Evolutionary conservation across 108 stramenopile species (phyloP), one percentile per base, ranked within the genome.

Genomic region (Conticribra guillardii): DNA sequence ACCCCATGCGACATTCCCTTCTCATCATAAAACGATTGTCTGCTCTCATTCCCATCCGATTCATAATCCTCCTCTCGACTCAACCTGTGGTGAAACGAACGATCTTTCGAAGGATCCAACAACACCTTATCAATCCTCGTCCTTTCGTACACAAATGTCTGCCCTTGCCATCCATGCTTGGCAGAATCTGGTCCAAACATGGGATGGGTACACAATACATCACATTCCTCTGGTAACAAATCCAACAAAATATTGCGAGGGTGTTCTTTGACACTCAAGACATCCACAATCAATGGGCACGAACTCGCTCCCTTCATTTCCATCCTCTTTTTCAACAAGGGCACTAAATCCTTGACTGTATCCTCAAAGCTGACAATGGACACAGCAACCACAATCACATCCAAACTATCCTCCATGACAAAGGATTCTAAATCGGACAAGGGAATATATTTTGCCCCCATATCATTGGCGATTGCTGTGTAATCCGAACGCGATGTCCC

Each of bases 181-280:
- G 66, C 66, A 0, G 66, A 67, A 55, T 67, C 66, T 2, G 66
- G 66, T 16, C 98, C 99, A 85, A 99, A 99, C 99, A 99, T 99
- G n/a, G 99, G 99, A 85, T 99, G 99, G 9, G 99, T 97, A 69
- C 97, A 97, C 18, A 98, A 69, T 23, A 99, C 87, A 66, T 98
- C 97, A 59, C 89, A 87, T 63, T 92, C 89, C 55, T 72, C 60
- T 0, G 99, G 98, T 18, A 99, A 71, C 8, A 66, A 44, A 15
- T 96, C 81, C 57, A 98, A 74, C 80, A 99, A 37, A 55, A 93
- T 78, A 64, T 94, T 64, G 50, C 95, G 84, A 21, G 97, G 82
- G 73, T 98, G 97, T 71, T 93, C 96, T 76, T 99, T 99, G 9
- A 99, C 99, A 75, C 92, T 94, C 57, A 98, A 80, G 5, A 99